These are phyloP conservation scores for Selaginella tamariscina DNA, from an alignment of 75 land plant species.

Conservation along the genomic window DNA sequence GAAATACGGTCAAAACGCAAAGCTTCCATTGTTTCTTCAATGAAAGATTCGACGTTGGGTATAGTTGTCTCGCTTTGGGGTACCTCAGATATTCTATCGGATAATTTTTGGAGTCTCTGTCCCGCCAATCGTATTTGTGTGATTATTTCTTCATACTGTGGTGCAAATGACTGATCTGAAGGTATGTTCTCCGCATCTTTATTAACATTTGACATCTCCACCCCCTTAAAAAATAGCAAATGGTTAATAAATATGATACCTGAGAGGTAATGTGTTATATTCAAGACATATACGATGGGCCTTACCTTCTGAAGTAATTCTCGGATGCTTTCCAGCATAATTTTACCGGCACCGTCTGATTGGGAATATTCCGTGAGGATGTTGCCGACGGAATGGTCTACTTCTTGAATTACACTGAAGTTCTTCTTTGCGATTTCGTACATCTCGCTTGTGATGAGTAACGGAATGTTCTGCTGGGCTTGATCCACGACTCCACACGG, in stretches of 20 bases:
- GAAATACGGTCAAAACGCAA: conserved; percentile 36
- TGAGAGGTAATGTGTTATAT: not conserved
- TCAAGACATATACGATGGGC: not conserved
- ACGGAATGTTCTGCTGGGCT: conserved; percentile 2
- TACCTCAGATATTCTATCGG: conserved; percentile 2
- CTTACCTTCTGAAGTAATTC: conserved; percentile 15
- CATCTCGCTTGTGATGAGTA: conserved; percentile 32
- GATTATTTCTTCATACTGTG: conserved; percentile 20
- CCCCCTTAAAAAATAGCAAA: conserved; percentile 28
- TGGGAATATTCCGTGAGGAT: conserved; percentile 3
- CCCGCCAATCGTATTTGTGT: conserved; percentile 28
- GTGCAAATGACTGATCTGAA: conserved; percentile 4
- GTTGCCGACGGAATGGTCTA: conserved; percentile 20
- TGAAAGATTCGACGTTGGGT: conserved; percentile 28
- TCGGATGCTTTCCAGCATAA: not conserved
- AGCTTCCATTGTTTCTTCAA: conserved; percentile 21
- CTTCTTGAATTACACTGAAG: conserved; percentile 23
- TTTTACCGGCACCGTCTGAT: not conserved
- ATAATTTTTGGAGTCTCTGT: conserved; percentile 16
- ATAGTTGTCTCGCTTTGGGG: conserved; percentile 9
- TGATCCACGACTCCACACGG: conserved; percentile 1
- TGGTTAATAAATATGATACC: not conserved
- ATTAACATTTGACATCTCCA: conserved; percentile 23
- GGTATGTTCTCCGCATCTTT: not conserved
- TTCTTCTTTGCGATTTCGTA: conserved; percentile 26